These are phyloP conservation scores for Trichosporon sp. DNA, from an alignment of 1,284 basidiomycete species.

Conservation along the genomic window DNA sequence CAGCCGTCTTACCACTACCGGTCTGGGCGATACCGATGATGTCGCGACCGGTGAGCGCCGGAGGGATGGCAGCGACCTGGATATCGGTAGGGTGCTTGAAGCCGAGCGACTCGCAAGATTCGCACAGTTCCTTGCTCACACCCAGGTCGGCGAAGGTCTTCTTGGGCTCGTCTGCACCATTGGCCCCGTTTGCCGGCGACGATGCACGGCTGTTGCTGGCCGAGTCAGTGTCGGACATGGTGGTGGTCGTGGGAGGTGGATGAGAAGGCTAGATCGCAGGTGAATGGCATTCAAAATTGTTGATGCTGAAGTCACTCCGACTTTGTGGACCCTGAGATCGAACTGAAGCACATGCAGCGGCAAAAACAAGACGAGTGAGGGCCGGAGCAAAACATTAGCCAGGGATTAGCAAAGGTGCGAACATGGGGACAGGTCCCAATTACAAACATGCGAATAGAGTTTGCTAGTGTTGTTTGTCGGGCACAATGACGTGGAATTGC, in stretches of 20 bases:
- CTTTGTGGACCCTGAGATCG: background rate
- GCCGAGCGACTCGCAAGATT: slow-evolving; percentile 74
- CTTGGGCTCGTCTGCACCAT: slow-evolving; percentile 14
- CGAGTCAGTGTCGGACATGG: slow-evolving; percentile 13
- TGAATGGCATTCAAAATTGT: slow-evolving; percentile 1
- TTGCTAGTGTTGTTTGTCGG: background rate
- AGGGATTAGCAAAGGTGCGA: background rate
- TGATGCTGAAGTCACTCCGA: background rate
- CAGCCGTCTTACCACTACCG: slow-evolving; percentile 96
- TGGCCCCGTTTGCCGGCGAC: slow-evolving; percentile 11
- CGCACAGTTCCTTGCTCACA: slow-evolving; percentile 80
- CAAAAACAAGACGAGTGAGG: background rate
- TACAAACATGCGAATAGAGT: background rate
- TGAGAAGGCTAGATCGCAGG: background rate
- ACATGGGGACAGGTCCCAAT: background rate
- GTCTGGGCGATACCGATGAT: slow-evolving; percentile 98
- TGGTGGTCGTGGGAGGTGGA: background rate
- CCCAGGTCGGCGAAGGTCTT: slow-evolving; percentile 61
- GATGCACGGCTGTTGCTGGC: slow-evolving; percentile 15
- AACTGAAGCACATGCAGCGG: background rate
- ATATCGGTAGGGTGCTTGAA: slow-evolving; percentile 90
- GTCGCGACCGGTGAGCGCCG: slow-evolving; percentile 83
- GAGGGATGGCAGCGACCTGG: slow-evolving; percentile 81
- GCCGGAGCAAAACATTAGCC: background rate
- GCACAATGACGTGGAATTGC: background rate